Conservation (phyloP, 106 monocot genomes). For the Dendrobium huoshanense region DNA sequence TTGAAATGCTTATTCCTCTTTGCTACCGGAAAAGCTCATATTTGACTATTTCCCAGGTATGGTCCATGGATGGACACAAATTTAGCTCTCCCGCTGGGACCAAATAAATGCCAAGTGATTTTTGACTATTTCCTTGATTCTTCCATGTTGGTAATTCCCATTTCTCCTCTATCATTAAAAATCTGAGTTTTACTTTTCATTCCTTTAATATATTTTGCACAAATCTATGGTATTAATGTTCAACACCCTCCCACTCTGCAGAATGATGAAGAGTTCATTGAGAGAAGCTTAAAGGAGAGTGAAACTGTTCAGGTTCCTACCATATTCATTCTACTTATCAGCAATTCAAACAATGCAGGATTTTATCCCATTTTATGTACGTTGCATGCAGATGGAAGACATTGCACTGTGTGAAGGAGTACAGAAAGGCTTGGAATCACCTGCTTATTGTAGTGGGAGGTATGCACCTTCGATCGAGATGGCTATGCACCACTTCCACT, state of each 20-base stretch:
- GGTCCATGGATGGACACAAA: conserved; percentile 97
- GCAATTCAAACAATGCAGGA: background rate
- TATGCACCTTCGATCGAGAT: conserved; percentile 73
- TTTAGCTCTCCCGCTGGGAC: conserved; percentile 54
- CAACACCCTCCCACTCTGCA: conserved; percentile 13
- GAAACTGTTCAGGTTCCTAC: conserved; percentile 65
- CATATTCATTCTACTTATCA: background rate
- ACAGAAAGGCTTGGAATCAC: conserved; percentile 79
- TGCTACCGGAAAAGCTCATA: background rate
- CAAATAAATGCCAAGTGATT: conserved; percentile 70
- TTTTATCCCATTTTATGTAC: background rate
- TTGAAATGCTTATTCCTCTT: background rate
- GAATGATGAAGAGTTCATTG: conserved; percentile 53
- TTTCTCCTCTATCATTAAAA: background rate
- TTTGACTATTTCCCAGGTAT: conserved; percentile 30
- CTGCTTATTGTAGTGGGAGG: conserved; percentile 62
- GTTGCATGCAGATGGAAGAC: conserved; percentile 59
- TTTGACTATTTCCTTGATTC: conserved; percentile 86
- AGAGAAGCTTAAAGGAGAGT: conserved; percentile 74
- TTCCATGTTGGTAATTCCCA: conserved; percentile 36
- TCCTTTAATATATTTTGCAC: background rate
- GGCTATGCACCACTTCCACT: conserved; percentile 95
- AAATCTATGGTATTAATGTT: background rate
- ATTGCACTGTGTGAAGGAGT: conserved; percentile 80
- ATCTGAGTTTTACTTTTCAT: background rate